phyloP scores from a whole-genome alignment of 768 basidiomycete species.

The Clitopilus hobsonii region DNA sequence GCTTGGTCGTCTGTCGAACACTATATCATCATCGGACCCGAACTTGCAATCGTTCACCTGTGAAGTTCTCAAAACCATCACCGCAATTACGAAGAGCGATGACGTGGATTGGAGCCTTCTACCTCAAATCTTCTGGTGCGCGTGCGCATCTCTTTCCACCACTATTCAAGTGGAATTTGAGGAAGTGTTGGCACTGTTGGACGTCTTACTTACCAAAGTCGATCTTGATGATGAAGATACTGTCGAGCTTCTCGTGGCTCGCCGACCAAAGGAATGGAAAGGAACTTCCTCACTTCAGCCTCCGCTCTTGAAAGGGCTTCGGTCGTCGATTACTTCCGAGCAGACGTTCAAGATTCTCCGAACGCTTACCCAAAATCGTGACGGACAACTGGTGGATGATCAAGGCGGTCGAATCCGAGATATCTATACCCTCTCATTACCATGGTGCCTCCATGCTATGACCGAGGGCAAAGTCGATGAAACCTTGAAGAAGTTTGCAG shows the following conservation, averaged over 20 bases:
- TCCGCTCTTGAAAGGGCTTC: constrained; percentile 68
- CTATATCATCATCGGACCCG: constrained; percentile 69
- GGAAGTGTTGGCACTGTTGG: constrained; percentile 61
- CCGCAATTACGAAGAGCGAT: constrained; percentile 48
- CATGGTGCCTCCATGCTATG: constrained; percentile 86
- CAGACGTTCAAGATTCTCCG: constrained; percentile 68
- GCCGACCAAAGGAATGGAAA: constrained; percentile 70
- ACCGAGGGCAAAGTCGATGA: constrained; percentile 54
- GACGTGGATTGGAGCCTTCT: constrained; percentile 59
- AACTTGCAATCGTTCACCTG: constrained; percentile 80
- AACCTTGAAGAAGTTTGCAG: constrained; percentile 63
- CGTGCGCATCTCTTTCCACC: constrained; percentile 76
- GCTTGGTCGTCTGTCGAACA: constrained; percentile 79
- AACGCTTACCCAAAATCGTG: constrained; percentile 53
- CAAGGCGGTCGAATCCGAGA: constrained; percentile 73
- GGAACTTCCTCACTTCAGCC: constrained; percentile 63
- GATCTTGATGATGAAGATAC: constrained; percentile 68
- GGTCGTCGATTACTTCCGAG: constrained; percentile 67
- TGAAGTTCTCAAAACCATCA: constrained; percentile 77
- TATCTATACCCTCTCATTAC: constrained; percentile 76
- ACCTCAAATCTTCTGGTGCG: constrained; percentile 87
- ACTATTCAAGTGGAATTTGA: constrained; percentile 78
- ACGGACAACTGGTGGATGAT: constrained; percentile 65
- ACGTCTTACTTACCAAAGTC: constrained; percentile 58
- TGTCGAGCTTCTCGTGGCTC: constrained; percentile 62